These are phyloP conservation scores for Lactarius vividus DNA, from an alignment of 768 basidiomycete genomes.

Conservation along the genomic window DNA sequence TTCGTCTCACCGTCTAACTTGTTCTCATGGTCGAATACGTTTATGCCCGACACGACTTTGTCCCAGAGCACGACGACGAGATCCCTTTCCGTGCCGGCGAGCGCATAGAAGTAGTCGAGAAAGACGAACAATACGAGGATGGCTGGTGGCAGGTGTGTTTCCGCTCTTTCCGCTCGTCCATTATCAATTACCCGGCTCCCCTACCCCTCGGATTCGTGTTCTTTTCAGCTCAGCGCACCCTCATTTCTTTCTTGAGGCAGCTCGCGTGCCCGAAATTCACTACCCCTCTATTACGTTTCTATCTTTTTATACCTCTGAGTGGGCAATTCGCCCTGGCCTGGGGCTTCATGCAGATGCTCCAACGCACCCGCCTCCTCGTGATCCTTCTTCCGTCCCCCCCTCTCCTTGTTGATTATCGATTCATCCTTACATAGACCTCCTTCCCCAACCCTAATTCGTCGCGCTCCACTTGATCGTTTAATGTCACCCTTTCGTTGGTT, in stretches of 20 bases:
- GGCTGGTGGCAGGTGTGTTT: constrained; percentile 89
- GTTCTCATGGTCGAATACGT: constrained; percentile 75
- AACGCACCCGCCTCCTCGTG: neutral
- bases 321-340: neutral
- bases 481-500: constrained; percentile 26
- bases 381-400: too few relatives aligned
- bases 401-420: neutral
- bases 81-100: constrained; percentile 83
- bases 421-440: neutral
- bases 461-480: neutral
- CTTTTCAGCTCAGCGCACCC: neutral
- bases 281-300: neutral
- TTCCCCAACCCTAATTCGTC: neutral
- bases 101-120: constrained; percentile 85
- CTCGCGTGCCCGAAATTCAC: neutral
- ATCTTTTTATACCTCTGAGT: neutral
- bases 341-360: neutral
- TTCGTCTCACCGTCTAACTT: neutral
- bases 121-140: constrained; percentile 88
- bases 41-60: constrained; percentile 84
- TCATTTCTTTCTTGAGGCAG: constrained; percentile 12
- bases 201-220: neutral
- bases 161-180: neutral
- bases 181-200: neutral
- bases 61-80: constrained; percentile 94